Evolutionary conservation across 2,329 filamentous ascomycete species (phyloP).

Genomic region (Verticillium tricorpus): DNA sequence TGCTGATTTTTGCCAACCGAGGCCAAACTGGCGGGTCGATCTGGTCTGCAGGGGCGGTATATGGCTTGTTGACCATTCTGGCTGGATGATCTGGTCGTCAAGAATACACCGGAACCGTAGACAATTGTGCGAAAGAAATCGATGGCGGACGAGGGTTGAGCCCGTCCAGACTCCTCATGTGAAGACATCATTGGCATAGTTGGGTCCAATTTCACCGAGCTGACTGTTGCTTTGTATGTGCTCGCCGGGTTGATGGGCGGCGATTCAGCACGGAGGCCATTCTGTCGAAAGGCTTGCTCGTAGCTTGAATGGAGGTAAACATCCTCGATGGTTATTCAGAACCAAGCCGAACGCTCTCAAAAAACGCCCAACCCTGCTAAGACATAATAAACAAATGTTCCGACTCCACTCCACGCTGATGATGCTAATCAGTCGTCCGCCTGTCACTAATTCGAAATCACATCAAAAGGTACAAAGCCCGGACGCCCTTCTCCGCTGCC

Average conservation of each 20-base stretch:
- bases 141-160: too few relatives aligned
- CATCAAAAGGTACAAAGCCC: slow-evolving; percentile 60
- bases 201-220: too few relatives aligned
- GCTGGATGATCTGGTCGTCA: slow-evolving; percentile 4
- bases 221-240: too few relatives aligned
- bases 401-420: background rate
- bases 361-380: background rate
- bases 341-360: background rate
- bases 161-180: too few relatives aligned
- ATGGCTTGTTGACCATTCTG: background rate
- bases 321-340: background rate
- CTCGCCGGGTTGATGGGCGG: too few relatives aligned
- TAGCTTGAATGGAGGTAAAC: background rate
- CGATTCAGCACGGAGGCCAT: too few relatives aligned
- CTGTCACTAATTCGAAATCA: slow-evolving; percentile 28
- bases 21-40: background rate
- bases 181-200: too few relatives aligned
- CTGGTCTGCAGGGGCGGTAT: background rate
- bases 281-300: too few relatives aligned
- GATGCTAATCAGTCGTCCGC: background rate
- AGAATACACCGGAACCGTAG: too few relatives aligned
- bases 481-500: slow-evolving; percentile 63
- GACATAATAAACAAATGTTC: background rate
- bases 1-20: background rate
- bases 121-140: too few relatives aligned